These are phyloP conservation scores for Allium cepa DNA, from an alignment of 106 monocot species.

Conservation along the genomic window DNA sequence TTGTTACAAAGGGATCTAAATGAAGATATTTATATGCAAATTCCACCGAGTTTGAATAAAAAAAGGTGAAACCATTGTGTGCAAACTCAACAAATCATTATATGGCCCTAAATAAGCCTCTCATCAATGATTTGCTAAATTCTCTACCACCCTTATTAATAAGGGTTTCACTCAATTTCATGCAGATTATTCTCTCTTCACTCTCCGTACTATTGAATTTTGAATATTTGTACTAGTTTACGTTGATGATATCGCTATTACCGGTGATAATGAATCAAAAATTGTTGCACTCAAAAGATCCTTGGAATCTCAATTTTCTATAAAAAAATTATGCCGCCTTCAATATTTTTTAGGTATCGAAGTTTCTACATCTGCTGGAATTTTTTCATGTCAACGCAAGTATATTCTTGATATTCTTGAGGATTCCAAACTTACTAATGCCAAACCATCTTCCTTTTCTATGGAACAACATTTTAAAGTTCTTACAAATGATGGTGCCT, in stretches of 20 bases:
- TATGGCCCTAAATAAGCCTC: not conserved
- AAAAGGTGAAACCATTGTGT: not conserved
- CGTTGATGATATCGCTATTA: slow-evolving; percentile 5
- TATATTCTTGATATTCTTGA: not conserved
- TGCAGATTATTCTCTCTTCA: not conserved
- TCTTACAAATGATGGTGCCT: not conserved
- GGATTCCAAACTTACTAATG: no score
- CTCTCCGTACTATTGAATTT: not conserved
- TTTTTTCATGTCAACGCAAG: not conserved
- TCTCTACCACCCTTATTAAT: not conserved
- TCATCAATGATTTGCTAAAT: not conserved
- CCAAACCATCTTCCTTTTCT: not conserved
- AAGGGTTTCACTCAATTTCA: not conserved
- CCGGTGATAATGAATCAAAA: not conserved
- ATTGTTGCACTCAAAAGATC: not conserved
- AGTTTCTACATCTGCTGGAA: not conserved
- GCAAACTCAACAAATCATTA: not conserved
- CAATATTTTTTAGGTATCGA: slow-evolving; percentile 7
- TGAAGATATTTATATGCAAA: not conserved
- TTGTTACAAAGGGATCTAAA: not conserved
- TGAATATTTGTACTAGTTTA: slow-evolving; percentile 1
- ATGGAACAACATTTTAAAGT: not conserved
- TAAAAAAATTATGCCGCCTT: not conserved
- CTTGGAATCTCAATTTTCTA: not conserved
- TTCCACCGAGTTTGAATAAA: not conserved